A percentile compares a stretch with the other conserved stretches of the same genome.
phyloP scores from a whole-genome alignment of 176 grass and related monocot species.

The Avena sativa region DNA sequence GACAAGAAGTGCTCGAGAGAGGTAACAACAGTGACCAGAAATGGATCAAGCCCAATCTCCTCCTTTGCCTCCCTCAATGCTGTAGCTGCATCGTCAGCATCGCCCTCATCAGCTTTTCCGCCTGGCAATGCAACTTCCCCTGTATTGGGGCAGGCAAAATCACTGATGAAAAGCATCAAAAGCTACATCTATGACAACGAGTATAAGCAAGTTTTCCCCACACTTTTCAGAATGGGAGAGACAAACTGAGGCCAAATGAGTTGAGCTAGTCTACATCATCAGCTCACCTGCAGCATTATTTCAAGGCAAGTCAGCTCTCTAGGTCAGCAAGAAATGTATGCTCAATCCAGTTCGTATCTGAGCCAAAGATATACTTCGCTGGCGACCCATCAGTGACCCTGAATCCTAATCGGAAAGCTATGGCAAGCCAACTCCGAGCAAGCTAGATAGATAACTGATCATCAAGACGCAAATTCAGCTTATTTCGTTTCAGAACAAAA shows the following conservation, averaged over 20 bases:
- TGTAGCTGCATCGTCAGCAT: slow-evolving; percentile 51
- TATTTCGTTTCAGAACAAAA: slow-evolving; percentile 9
- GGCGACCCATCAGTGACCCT: background rate
- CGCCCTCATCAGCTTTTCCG: slow-evolving; percentile 54
- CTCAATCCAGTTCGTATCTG: background rate
- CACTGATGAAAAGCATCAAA: slow-evolving; percentile 4
- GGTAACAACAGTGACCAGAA: slow-evolving; percentile 47
- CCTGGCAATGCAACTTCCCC: slow-evolving; percentile 62
- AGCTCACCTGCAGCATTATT: background rate
- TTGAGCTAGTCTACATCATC: slow-evolving; percentile 1
- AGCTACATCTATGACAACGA: background rate
- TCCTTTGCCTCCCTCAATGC: slow-evolving; percentile 59
- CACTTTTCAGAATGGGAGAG: background rate
- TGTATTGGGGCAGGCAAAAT: slow-evolving; percentile 19
- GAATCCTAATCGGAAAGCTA: background rate
- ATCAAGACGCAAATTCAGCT: slow-evolving; percentile 7
- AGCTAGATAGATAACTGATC: background rate
- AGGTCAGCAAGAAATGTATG: background rate
- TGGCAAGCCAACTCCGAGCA: slow-evolving; percentile 1
- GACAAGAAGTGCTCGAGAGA: slow-evolving; percentile 57
- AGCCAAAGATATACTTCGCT: background rate
- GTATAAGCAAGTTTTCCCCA: background rate
- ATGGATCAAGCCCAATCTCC: slow-evolving; percentile 58
- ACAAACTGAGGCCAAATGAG: background rate
- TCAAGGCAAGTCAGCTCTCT: background rate